These are phyloP conservation scores for Pseudocercospora cruenta DNA, from an alignment of 2,329 filamentous ascomycete species.

Conservation along the genomic window DNA sequence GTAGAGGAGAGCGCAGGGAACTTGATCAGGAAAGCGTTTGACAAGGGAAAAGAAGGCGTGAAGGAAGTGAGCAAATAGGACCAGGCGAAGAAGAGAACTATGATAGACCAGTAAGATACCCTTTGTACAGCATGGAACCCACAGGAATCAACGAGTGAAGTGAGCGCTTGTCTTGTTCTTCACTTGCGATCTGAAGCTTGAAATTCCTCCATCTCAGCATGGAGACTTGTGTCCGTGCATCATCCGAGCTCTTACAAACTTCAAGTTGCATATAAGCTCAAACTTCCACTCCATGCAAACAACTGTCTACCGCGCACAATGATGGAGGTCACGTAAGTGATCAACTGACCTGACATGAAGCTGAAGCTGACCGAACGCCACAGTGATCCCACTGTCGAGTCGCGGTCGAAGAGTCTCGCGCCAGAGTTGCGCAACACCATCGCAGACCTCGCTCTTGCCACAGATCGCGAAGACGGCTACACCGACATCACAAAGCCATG, in stretches of 20 bases:
- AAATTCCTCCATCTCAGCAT: too few species aligned
- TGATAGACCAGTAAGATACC: not conserved
- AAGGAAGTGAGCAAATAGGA: conserved; percentile 19
- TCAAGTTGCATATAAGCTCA: too few species aligned
- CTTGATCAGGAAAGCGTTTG: conserved; percentile 39
- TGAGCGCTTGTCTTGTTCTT: too few species aligned
- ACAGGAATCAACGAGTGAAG: too few species aligned
- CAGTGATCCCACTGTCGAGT: not conserved
- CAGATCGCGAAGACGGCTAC: not conserved
- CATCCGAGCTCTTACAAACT: too few species aligned
- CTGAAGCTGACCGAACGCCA: not conserved
- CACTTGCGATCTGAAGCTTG: too few species aligned
- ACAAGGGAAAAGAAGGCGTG: conserved; percentile 26
- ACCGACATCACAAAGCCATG: not conserved
- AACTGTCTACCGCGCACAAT: not conserved
- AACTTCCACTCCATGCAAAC: not conserved
- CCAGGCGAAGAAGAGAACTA: too few species aligned
- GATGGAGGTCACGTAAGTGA: not conserved
- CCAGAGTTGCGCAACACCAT: not conserved
- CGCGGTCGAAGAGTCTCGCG: not conserved
- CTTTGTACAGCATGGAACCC: not conserved
- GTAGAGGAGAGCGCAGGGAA: conserved; percentile 46
- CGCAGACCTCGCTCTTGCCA: not conserved
- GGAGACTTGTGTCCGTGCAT: not conserved
- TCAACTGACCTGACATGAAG: not conserved